These are phyloP conservation scores for Avena eriantha DNA, from an alignment of 176 grass and related monocot genomes.

Conservation along the genomic window DNA sequence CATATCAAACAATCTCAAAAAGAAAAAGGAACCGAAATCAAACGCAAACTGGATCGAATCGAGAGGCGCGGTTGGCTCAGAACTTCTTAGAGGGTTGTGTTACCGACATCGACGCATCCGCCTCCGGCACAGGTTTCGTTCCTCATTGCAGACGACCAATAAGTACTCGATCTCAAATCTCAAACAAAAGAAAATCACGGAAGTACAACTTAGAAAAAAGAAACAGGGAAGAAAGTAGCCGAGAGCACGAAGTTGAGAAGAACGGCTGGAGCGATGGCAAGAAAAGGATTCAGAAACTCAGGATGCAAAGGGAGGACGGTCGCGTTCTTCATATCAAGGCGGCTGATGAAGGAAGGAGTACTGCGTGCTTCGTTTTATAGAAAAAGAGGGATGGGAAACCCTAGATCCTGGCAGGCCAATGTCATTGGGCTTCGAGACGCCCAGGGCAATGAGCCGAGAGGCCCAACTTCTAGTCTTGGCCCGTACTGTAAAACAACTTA, in stretches of 20 bases:
- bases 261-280: not conserved
- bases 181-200: no score
- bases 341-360: not conserved
- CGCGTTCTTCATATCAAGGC: not conserved
- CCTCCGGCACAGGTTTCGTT: conserved; percentile 62
- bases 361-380: conserved; percentile 5
- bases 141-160: conserved; percentile 55
- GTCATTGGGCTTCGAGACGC: not conserved
- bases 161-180: no score
- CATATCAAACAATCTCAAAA: not conserved
- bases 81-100: conserved; percentile 97
- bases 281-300: not conserved
- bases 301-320: not conserved
- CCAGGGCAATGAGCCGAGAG: not conserved
- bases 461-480: not conserved
- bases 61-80: conserved; percentile 42
- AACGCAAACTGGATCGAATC: not conserved
- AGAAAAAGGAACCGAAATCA: not conserved
- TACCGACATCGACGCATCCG: conserved; percentile 63
- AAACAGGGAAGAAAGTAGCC: not conserved
- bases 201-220: no score
- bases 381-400: conserved; percentile 11
- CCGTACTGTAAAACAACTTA: not conserved
- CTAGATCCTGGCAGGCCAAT: not conserved
- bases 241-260: not conserved